Conservation (phyloP, 805 yeast genomes). For the Hanseniaspora singularis region DNA sequence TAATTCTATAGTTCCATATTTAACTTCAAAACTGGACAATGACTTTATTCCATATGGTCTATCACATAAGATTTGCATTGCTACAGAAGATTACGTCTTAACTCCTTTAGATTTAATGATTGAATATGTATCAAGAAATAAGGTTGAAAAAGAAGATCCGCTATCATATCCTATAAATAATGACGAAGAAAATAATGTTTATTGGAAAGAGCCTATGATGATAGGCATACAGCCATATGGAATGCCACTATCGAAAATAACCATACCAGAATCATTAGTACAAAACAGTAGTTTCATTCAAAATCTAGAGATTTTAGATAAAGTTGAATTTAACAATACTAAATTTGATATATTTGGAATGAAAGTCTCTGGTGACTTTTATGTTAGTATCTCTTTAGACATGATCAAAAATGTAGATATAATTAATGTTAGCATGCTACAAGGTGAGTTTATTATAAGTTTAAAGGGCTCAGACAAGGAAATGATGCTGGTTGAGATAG, state of each 20-base stretch:
- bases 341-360: conserved; percentile 7
- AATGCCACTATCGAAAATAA: neutral
- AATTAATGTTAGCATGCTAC: conserved; percentile 12
- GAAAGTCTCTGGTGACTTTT: conserved; percentile 12
- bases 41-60: conserved; percentile 8
- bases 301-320: conserved; percentile 7
- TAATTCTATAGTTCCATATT: neutral
- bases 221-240: neutral
- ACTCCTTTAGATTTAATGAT: conserved; percentile 14
- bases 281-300: conserved; percentile 9
- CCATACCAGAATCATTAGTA: neutral
- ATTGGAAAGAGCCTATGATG: conserved; percentile 9
- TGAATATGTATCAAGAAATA: conserved; percentile 13
- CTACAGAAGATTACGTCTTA: conserved; percentile 10
- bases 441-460: conserved; percentile 5
- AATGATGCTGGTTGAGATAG: conserved; percentile 7
- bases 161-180: neutral
- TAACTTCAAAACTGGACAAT: neutral
- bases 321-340: conserved; percentile 12
- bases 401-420: conserved; percentile 11
- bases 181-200: neutral
- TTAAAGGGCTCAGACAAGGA: conserved; percentile 4
- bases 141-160: neutral
- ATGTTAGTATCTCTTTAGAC: conserved; percentile 3
- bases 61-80: conserved; percentile 11